Evolutionary conservation across 495 filamentous ascomycete genomes (phyloP), one percentile per base, ranked within the genome.

Genomic region (Hapsidospora chrysogenum): DNA sequence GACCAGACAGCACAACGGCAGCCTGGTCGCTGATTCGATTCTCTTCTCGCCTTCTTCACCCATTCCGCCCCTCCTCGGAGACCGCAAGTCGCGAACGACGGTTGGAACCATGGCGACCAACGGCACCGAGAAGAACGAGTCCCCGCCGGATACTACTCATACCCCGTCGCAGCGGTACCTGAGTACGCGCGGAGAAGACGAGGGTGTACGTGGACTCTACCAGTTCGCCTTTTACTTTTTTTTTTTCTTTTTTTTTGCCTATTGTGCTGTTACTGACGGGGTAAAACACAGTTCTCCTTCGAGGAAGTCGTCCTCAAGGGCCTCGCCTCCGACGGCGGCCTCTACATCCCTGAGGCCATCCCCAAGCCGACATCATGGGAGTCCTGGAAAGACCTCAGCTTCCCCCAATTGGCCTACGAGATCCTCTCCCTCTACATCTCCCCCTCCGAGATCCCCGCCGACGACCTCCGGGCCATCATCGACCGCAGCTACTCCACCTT

Each of bases 231-330:
- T n/a, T n/a, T n/a, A n/a, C n/a, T n/a, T 16, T 15, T 31, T 17
- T 17, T 8, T 14, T 31, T 17, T 31, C 29, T 31, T 31, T 17
- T 31, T 31, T 17, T 17, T 4, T 17, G 14, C 3, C 7, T 16
- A 9, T 8, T 31, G 7, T n/a, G n/a, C 29, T 31, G 17, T 13
- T 17, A 31, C 29, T 13, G 29, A 17, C 29, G 9, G 19, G 8
- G 9, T 16, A 13, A 22, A 14, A 9, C 9, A 30, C 35, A 93
- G 83, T 66, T 89, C 40, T 83, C 85, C 31, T 96, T 96, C 52
- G 86, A 94, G 55, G 69, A 77, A 17, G 83, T 84, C 25, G 86
- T 94, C 18, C 59, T 96, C 40, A 89, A 95, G 53, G 87, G 87
- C 17, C 74, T 96, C 22, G 85, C 87, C 17, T 54, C 73, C 2